Conservation (phyloP, 257 asterid genomes). For the Solanum ahanhuiri region DNA sequence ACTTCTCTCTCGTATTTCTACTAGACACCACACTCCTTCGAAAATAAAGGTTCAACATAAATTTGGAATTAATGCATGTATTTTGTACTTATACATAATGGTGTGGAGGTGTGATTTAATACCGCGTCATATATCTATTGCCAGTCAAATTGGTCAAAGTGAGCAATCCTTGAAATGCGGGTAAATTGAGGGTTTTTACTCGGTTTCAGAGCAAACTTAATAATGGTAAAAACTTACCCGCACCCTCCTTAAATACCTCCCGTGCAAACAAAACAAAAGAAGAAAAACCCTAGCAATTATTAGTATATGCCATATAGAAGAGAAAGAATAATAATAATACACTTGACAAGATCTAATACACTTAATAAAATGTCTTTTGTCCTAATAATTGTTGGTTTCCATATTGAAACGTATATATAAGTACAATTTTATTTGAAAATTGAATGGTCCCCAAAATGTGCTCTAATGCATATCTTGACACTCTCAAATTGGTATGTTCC, state of each 20-base stretch:
- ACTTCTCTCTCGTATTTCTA: too few relatives aligned
- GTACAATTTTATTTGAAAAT: constrained; percentile 3
- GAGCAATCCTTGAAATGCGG: not conserved
- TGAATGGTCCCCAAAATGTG: constrained; percentile 50
- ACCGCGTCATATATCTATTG: not conserved
- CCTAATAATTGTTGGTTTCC: not conserved
- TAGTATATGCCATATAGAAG: too few relatives aligned
- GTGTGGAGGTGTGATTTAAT: not conserved
- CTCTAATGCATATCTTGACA: constrained; percentile 56
- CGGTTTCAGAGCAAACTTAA: not conserved
- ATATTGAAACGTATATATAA: not conserved
- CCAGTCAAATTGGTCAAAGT: not conserved
- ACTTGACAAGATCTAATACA: not conserved
- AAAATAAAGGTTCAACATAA: too few relatives aligned
- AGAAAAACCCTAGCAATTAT: too few relatives aligned
- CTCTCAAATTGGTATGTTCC: constrained; percentile 36
- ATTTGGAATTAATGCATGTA: not conserved
- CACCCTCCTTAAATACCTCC: not conserved
- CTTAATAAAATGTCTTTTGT: not conserved
- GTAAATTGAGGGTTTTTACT: not conserved
- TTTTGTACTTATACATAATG: not conserved
- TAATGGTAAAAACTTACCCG: not conserved
- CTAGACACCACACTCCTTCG: too few relatives aligned
- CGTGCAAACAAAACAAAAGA: not conserved
- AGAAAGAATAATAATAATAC: not conserved